phyloP scores from a whole-genome alignment of 768 basidiomycete species.

The Collybia mongolica region DNA sequence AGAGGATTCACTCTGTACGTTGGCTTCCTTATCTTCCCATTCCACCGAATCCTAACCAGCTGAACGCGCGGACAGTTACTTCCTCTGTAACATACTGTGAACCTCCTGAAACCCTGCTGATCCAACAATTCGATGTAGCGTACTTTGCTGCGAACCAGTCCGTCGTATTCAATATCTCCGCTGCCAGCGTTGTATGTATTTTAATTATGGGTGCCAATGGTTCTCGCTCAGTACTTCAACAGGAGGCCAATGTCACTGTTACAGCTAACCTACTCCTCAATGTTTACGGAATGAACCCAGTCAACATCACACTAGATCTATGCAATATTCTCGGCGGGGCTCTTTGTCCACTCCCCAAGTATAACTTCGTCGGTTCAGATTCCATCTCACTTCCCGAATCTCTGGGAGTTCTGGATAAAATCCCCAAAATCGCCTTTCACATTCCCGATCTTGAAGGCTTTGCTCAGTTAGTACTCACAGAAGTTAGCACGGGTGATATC shows the following conservation, averaged over 20 bases:
- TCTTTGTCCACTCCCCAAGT: constrained; percentile 78
- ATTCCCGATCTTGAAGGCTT: constrained; percentile 93
- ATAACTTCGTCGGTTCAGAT: constrained; percentile 87
- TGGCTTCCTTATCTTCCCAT: not conserved
- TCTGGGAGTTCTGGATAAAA: constrained; percentile 48
- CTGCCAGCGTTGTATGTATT: constrained; percentile 76
- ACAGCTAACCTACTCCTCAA: constrained; percentile 80
- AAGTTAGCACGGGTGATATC: constrained; percentile 65
- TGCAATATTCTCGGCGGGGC: constrained; percentile 77
- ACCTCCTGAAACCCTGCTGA: constrained; percentile 75
- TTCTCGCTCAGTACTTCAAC: not conserved
- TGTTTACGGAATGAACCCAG: constrained; percentile 81
- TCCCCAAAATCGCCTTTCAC: constrained; percentile 81
- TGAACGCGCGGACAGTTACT: constrained; percentile 53
- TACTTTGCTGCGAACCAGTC: constrained; percentile 73
- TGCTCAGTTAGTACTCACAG: constrained; percentile 73
- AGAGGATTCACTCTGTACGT: constrained; percentile 64
- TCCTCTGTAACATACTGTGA: constrained; percentile 88
- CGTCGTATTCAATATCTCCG: constrained; percentile 81
- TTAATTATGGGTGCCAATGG: not conserved
- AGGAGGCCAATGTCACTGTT: constrained; percentile 79
- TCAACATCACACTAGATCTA: constrained; percentile 86
- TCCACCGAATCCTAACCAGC: constrained; percentile 8
- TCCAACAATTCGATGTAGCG: constrained; percentile 73
- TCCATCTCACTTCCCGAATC: constrained; percentile 62